phyloP scores from a whole-genome alignment of 1,284 basidiomycete genomes.

The Boletus mariae region DNA sequence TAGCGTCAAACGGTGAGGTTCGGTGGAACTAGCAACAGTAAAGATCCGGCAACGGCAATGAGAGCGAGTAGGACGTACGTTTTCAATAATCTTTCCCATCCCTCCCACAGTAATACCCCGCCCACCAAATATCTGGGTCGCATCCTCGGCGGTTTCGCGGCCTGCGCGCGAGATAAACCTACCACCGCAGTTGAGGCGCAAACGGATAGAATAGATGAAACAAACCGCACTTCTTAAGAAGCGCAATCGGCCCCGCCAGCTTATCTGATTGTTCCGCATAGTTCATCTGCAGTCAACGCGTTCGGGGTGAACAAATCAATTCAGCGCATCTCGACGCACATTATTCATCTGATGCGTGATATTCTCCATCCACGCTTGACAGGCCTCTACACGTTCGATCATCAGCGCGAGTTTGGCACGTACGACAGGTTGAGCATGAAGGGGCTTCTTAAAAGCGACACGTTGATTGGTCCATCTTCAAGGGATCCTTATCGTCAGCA shows the following conservation, averaged over 20 bases:
- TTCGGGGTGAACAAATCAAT: background rate
- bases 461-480: constrained; percentile 79
- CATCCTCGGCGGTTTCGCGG: constrained; percentile 71
- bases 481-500: background rate
- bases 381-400: constrained; percentile 86
- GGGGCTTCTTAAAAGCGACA: constrained; percentile 85
- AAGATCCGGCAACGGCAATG: background rate
- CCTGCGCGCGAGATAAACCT: constrained; percentile 67
- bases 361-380: constrained; percentile 87
- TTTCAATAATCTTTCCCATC: constrained; percentile 66
- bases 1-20: constrained; percentile 39
- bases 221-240: constrained; percentile 60
- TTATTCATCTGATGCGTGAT: constrained; percentile 93
- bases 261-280: constrained; percentile 80
- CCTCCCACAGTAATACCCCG: constrained; percentile 57
- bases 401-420: constrained; percentile 84
- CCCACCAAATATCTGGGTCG: constrained; percentile 62
- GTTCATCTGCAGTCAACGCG: constrained; percentile 51
- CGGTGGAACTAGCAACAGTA: constrained; percentile 34
- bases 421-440: constrained; percentile 88
- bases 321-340: constrained; percentile 41
- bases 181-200: constrained; percentile 1
- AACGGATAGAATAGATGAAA: background rate
- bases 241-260: constrained; percentile 69
- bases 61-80: constrained; percentile 38